phyloP scores from a whole-genome alignment of 768 basidiomycete species.

The Lactifluus subvellereus region DNA sequence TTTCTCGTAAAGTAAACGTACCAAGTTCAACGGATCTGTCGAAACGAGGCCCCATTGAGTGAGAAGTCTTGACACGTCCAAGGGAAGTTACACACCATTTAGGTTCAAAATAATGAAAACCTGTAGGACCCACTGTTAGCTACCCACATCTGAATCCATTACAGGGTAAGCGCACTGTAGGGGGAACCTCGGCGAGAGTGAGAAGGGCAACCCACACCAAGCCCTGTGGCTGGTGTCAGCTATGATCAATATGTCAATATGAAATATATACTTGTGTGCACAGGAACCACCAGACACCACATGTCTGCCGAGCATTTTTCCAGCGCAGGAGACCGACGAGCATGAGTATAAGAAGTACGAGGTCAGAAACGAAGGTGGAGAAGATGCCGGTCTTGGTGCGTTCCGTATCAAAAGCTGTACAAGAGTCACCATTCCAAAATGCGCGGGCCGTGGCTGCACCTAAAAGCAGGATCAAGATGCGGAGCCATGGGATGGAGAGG shows the following conservation, averaged over 20 bases:
- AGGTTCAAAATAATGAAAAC: slow-evolving; percentile 17
- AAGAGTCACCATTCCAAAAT: background rate
- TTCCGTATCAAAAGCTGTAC: background rate
- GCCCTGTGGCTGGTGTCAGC: slow-evolving; percentile 6
- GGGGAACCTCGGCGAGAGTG: slow-evolving; percentile 13
- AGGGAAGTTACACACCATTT: slow-evolving; percentile 9
- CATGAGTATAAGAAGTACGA: slow-evolving; percentile 17
- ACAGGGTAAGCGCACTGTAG: slow-evolving; percentile 4
- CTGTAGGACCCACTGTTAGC: background rate
- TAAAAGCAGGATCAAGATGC: background rate
- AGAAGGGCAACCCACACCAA: slow-evolving; percentile 7
- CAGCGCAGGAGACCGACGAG: slow-evolving; percentile 13
- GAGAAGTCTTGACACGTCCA: background rate
- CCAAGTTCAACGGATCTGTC: slow-evolving; percentile 18
- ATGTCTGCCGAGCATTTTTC: background rate
- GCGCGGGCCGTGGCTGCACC: background rate
- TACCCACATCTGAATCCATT: background rate
- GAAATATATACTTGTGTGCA: slow-evolving; percentile 5
- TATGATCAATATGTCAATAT: background rate
- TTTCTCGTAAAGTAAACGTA: background rate
- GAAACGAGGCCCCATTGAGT: background rate
- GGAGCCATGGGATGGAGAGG: background rate
- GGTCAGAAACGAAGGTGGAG: slow-evolving; percentile 5
- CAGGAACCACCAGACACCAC: slow-evolving; percentile 9
- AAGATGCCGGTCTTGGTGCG: background rate